A percentile compares a stretch with the other conserved stretches of the same genome.
Evolutionary conservation across 306 rosid genomes (phyloP).

Genomic region (Gillenia trifoliata): DNA sequence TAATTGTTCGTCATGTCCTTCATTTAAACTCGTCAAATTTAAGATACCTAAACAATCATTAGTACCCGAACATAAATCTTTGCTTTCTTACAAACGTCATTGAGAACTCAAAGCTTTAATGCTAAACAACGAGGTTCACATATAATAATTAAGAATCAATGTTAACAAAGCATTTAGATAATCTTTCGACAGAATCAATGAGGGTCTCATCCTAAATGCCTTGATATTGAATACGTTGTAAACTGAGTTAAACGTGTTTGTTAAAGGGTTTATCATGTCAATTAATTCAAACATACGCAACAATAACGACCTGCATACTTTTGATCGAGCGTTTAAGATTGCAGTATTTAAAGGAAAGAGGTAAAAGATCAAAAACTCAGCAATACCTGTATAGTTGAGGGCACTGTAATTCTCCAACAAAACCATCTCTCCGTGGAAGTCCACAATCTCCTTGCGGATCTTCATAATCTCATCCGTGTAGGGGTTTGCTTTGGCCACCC

Average conservation of each 20-base stretch:
- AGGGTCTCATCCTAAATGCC: too few species aligned
- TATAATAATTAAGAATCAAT: not conserved
- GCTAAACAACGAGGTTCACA: not conserved
- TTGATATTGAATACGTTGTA: too few species aligned
- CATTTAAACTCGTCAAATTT: not conserved
- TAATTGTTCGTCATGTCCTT: not conserved
- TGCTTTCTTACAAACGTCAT: not conserved
- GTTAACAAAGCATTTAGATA: not conserved
- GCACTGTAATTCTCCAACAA: conserved; percentile 95
- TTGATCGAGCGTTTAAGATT: not conserved
- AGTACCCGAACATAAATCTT: not conserved
- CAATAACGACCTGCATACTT: not conserved
- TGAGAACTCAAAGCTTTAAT: not conserved
- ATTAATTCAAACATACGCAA: not conserved
- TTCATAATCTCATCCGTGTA: conserved; percentile 67
- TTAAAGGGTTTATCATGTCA: too few species aligned
- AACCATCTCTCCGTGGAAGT: conserved; percentile 98
- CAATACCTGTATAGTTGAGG: conserved; percentile 87
- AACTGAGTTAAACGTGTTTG: too few species aligned
- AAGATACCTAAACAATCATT: not conserved
- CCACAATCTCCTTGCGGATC: conserved; percentile 87
- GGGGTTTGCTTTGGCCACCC: conserved; percentile 69
- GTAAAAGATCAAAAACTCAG: not conserved
- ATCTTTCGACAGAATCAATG: not conserved
- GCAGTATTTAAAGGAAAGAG: not conserved